Percentiles rank a stretch among this genome's conserved stretches.
Conservation (phyloP, 148 eudicot species). For the Fagopyrum homotropicum region DNA sequence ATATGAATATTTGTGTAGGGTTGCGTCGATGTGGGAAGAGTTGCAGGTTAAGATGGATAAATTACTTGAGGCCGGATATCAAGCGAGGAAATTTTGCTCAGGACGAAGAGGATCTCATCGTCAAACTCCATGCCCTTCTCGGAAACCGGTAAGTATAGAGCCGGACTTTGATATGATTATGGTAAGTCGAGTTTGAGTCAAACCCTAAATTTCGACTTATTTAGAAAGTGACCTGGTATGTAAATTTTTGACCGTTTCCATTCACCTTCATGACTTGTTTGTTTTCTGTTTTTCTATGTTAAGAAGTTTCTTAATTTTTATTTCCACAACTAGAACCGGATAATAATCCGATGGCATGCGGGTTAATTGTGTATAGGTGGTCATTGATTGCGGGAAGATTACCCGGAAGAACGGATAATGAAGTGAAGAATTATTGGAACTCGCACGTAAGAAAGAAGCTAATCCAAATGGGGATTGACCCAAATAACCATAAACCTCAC, state of each 20-base stretch:
- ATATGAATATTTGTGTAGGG: slow-evolving; percentile 17
- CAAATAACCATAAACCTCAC: slow-evolving; percentile 26
- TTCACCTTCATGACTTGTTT: too few relatives aligned
- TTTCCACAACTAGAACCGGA: too few relatives aligned
- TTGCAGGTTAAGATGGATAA: slow-evolving; percentile 36
- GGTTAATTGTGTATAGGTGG: slow-evolving; percentile 27
- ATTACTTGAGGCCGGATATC: slow-evolving; percentile 34
- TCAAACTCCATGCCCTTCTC: slow-evolving; percentile 47
- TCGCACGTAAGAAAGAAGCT: slow-evolving; percentile 29
- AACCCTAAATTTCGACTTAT: neutral
- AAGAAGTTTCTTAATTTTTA: too few relatives aligned
- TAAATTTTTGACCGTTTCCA: too few relatives aligned
- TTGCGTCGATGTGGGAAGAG: slow-evolving; percentile 37
- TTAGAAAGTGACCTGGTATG: neutral
- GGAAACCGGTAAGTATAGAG: slow-evolving; percentile 28
- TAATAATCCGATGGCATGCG: neutral
- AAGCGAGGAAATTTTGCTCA: slow-evolving; percentile 30
- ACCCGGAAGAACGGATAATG: slow-evolving; percentile 39
- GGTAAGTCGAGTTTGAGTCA: too few relatives aligned
- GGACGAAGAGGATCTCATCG: slow-evolving; percentile 44
- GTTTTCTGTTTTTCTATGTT: too few relatives aligned
- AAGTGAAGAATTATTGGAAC: slow-evolving; percentile 42
- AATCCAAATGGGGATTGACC: slow-evolving; percentile 29
- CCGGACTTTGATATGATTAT: too few relatives aligned
- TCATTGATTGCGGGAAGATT: slow-evolving; percentile 43